Evolutionary conservation across 2,329 filamentous ascomycete species (phyloP), one percentile per base, ranked within the genome.

Genomic region (Colletotrichum lindemuthianum): DNA sequence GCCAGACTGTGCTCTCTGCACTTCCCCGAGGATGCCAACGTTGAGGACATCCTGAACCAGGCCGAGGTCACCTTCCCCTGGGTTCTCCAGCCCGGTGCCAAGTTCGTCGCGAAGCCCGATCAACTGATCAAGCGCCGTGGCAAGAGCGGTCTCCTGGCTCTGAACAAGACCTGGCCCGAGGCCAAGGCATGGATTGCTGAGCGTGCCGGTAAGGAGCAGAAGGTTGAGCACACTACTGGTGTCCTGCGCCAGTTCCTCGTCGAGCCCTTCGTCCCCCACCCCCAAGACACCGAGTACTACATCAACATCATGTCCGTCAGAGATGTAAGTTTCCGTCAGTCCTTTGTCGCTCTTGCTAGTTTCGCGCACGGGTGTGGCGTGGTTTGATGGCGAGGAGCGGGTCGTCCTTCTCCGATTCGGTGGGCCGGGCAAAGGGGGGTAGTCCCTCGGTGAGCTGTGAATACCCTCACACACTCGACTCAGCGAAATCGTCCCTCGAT

Each of bases 261-360:
- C 72, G 96, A 99, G 88, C 96, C 96, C 56, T 98, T 99, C 77
- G 94, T 98, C 68, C 96, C 95, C 75, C 96, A 99, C 82, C 91
- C 94, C 70, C 88, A 93, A 74, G 91, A 93, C 79, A 97, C 95
- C 70, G 96, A 99, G 83, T 98, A 98, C 86, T 99, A 99, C 84
- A 97, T 99, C 86, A 97, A 97, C 90, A 99, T 99, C 86, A 96
- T 97, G 88, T 98, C 96, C 69, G 94, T 97, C 76, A 92, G 96
- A 86, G 96, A 98, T 90, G 96, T 98, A 90, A 89, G 93, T 89
- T 63, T 56, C 60, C 44, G 49, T 44, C 9, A 12, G 47, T 67
- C 69, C 48, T 43, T 52, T 59, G 36, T 66, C 49, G 56, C 60
- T 36, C 49, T 16, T 34, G 41, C 39, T 44, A 39, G 49, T 24